A percentile compares a stretch with the other conserved stretches of the same genome.
These are phyloP conservation scores for Henckelia pumila DNA, from an alignment of 257 asterid genomes.

Conservation along the genomic window DNA sequence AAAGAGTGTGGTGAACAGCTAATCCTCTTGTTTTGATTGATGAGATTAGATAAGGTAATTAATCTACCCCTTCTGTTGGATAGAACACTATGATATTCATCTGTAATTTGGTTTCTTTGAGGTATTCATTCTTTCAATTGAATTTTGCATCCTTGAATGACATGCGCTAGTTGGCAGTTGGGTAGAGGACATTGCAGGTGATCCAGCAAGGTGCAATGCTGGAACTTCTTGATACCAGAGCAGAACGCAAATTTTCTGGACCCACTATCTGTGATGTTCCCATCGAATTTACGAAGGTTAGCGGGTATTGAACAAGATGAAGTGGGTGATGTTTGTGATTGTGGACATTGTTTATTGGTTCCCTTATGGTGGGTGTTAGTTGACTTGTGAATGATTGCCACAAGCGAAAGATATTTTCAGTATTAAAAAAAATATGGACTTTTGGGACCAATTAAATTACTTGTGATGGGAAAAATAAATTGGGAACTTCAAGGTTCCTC, in stretches of 20 bases:
- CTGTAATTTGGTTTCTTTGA: conserved; percentile 6
- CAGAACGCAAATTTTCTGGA: conserved; percentile 98
- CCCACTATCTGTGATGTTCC: conserved; percentile 98
- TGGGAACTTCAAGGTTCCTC: background rate
- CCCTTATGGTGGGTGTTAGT: background rate
- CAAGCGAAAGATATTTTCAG: background rate
- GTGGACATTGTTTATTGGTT: conserved; percentile 7
- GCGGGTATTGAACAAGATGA: conserved; percentile 22
- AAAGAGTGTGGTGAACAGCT: conserved; percentile 91
- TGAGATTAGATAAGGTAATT: conserved; percentile 97
- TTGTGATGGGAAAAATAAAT: background rate
- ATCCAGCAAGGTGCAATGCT: conserved; percentile 99
- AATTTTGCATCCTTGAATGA: conserved; percentile 25
- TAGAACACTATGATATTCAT: too few species aligned
- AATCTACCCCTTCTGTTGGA: conserved; percentile 5
- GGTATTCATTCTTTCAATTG: conserved; percentile 16
- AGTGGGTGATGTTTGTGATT: conserved; percentile 1
- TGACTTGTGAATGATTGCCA: conserved; percentile 14
- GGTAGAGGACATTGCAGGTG: conserved; percentile 99
- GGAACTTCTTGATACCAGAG: conserved; percentile 98
- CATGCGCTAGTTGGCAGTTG: conserved; percentile 57
- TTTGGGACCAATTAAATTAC: background rate
- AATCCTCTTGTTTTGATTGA: conserved; percentile 98
- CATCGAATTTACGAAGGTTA: conserved; percentile 95
- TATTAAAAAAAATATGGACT: conserved; percentile 2